phyloP scores from a whole-genome alignment of 345 rosid genomes.

The Populus ilicifolia region DNA sequence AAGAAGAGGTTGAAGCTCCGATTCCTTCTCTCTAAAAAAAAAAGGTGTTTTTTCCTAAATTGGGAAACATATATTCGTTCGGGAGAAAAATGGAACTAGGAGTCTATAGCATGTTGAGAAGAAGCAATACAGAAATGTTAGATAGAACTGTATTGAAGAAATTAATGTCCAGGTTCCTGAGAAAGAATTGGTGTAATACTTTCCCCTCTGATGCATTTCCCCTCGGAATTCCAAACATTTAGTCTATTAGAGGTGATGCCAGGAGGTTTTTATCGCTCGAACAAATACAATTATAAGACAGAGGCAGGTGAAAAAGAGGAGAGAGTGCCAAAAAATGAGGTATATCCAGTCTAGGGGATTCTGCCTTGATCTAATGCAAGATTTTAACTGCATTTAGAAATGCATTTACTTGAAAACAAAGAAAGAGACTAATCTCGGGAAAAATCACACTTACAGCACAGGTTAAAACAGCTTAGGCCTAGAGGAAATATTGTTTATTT shows the following conservation, averaged over 20 bases:
- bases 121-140: too few species aligned
- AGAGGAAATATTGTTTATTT: not conserved
- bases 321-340: not conserved
- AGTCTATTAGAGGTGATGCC: too few species aligned
- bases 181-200: too few species aligned
- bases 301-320: not conserved
- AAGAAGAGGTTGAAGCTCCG: not conserved
- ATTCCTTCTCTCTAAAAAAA: not conserved
- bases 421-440: not conserved
- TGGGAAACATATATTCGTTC: too few species aligned
- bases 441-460: not conserved
- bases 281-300: not conserved
- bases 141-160: too few species aligned
- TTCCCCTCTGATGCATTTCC: too few species aligned
- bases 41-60: too few species aligned
- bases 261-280: too few species aligned
- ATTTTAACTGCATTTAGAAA: not conserved
- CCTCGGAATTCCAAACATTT: too few species aligned
- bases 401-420: not conserved
- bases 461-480: not conserved
- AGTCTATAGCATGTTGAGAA: not conserved
- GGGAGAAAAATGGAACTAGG: not conserved
- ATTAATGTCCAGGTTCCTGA: too few species aligned
- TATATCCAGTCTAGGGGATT: not conserved
- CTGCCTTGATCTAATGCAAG: too few species aligned